A percentile compares a stretch with the other conserved stretches of the same genome.
Conservation (phyloP, 148 eudicot genomes). For the Tetragonia tetragonoides region DNA sequence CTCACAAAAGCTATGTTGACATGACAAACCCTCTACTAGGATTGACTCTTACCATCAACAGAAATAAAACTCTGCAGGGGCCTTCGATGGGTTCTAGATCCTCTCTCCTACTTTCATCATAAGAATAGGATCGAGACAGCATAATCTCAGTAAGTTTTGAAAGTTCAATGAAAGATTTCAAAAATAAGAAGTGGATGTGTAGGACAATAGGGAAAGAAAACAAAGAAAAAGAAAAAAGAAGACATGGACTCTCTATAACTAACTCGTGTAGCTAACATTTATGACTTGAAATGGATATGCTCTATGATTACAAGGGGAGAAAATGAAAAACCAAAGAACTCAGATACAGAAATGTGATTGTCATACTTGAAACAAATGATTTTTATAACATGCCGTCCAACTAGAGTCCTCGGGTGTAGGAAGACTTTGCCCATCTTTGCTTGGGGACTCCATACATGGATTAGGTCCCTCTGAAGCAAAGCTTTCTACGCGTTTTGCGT, state of each 20-base stretch:
- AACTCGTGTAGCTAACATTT: neutral
- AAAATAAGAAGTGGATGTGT: neutral
- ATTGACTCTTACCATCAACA: too few species aligned
- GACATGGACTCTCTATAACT: slow-evolving; percentile 4
- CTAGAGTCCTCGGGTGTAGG: slow-evolving; percentile 48
- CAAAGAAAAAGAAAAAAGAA: neutral
- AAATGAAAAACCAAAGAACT: neutral
- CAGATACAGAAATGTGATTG: neutral
- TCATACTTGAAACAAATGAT: slow-evolving; percentile 41
- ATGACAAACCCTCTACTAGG: too few species aligned
- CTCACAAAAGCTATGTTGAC: too few species aligned
- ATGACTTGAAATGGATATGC: neutral
- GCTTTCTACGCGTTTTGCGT: slow-evolving; percentile 23
- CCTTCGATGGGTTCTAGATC: too few species aligned
- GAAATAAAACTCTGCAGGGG: too few species aligned
- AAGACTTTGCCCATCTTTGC: slow-evolving; percentile 38
- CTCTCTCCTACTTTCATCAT: too few species aligned
- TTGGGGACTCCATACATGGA: slow-evolving; percentile 41
- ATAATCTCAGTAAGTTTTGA: too few species aligned
- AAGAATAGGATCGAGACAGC: too few species aligned
- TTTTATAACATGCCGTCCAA: slow-evolving; percentile 48
- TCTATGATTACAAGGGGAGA: slow-evolving; percentile 1
- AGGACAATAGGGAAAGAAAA: neutral
- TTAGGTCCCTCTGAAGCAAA: slow-evolving; percentile 17
- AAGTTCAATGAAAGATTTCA: too few species aligned